Conservation (phyloP, 495 filamentous ascomycete genomes). For the Bacidia gigantensis region DNA sequence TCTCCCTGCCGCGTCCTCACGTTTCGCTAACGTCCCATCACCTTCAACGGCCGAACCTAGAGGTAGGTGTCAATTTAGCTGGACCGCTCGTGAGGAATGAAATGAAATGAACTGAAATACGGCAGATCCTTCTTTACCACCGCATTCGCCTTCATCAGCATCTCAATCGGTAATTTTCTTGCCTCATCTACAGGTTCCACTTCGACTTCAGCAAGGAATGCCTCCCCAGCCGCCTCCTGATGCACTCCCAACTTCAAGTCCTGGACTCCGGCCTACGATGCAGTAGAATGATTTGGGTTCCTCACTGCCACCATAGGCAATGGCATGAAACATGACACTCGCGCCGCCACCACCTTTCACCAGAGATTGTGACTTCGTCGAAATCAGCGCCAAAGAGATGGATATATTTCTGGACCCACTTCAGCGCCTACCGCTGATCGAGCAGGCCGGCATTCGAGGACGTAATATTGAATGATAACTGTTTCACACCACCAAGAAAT, state of each 20-base stretch:
- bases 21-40: too few relatives aligned
- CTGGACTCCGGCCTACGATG: slow-evolving; percentile 3
- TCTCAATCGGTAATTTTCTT: slow-evolving; percentile 1
- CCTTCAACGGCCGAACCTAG: too few relatives aligned
- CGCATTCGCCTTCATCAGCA: slow-evolving; percentile 7
- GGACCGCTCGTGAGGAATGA: too few relatives aligned
- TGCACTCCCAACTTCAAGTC: not conserved
- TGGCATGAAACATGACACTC: slow-evolving; percentile 24
- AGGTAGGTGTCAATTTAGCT: too few relatives aligned
- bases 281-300: slow-evolving; percentile 2
- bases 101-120: slow-evolving; percentile 5
- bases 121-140: not conserved
- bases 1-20: too few relatives aligned
- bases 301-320: slow-evolving; percentile 18
- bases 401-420: slow-evolving; percentile 41
- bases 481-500: too few relatives aligned
- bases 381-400: slow-evolving; percentile 34
- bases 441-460: slow-evolving; percentile 35
- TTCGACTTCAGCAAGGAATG: not conserved
- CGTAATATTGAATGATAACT: too few relatives aligned
- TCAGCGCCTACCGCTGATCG: slow-evolving; percentile 31
- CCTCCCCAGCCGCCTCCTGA: not conserved
- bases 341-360: slow-evolving; percentile 17
- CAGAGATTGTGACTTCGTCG: too few relatives aligned
- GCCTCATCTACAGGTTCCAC: slow-evolving; percentile 1